phyloP scores from a whole-genome alignment of 768 basidiomycete genomes.

The Rubroboletus satanas region DNA sequence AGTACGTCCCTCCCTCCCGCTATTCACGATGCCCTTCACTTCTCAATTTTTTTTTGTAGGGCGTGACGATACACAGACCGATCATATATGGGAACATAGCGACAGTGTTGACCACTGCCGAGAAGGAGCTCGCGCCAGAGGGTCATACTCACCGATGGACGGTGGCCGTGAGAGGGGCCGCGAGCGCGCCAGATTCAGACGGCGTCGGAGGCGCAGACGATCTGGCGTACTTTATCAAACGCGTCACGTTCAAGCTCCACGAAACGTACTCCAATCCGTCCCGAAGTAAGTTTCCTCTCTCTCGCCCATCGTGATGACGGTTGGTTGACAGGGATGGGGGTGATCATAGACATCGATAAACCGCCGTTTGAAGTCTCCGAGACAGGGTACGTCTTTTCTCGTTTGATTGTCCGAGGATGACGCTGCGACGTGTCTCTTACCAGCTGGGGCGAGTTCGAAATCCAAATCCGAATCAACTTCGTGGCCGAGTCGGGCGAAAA shows the following conservation, averaged over 20 bases:
- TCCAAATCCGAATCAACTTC: slow-evolving; percentile 89
- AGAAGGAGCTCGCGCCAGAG: slow-evolving; percentile 52
- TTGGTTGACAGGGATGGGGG: background rate
- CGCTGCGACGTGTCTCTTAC: background rate
- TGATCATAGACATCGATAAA: slow-evolving; percentile 74
- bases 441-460: slow-evolving; percentile 98
- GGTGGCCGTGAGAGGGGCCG: slow-evolving; percentile 87
- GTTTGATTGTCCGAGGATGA: too few relatives aligned
- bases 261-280: slow-evolving; percentile 92
- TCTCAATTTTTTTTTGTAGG: slow-evolving; percentile 41
- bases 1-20: slow-evolving; percentile 42
- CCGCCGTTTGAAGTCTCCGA: slow-evolving; percentile 94
- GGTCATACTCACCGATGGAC: slow-evolving; percentile 98
- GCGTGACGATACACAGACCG: slow-evolving; percentile 81
- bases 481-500: slow-evolving; percentile 89
- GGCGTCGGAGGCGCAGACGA: slow-evolving; percentile 90
- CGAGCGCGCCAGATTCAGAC: slow-evolving; percentile 67
- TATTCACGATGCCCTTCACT: background rate
- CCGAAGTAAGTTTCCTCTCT: slow-evolving; percentile 57
- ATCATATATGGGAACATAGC: slow-evolving; percentile 97
- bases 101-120: slow-evolving; percentile 66
- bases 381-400: slow-evolving; percentile 62
- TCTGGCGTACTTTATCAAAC: slow-evolving; percentile 86
- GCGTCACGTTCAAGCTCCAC: slow-evolving; percentile 96
- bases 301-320: background rate